Percentiles rank a stretch among this genome's conserved stretches.
Evolutionary conservation across 257 asterid genomes (phyloP).

Genomic region (Forsythia suspensa): DNA sequence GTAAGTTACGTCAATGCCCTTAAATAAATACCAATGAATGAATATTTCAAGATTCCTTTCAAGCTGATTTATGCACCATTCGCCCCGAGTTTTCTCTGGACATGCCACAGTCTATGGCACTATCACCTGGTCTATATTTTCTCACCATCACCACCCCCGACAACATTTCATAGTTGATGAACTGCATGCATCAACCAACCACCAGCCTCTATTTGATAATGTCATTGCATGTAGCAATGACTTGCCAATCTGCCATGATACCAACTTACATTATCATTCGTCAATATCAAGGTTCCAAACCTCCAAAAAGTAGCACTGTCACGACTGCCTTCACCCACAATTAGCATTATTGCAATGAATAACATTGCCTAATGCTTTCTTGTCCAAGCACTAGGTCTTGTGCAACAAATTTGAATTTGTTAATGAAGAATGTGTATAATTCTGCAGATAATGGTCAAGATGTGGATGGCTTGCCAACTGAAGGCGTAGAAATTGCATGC

Average conservation of each 20-base stretch:
- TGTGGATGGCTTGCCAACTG: conserved; percentile 91
- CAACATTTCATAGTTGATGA: not conserved
- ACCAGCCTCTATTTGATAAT: not conserved
- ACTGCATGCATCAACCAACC: not conserved
- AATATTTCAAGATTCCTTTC: not conserved
- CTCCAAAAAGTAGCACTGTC: not conserved
- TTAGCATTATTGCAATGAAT: not conserved
- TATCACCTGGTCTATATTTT: too few species aligned
- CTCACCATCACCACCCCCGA: not conserved
- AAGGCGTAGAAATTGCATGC: conserved; percentile 93
- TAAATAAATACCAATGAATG: too few species aligned
- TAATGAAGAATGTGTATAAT: conserved; percentile 23
- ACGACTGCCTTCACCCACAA: not conserved
- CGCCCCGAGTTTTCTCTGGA: not conserved
- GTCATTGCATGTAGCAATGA: not conserved
- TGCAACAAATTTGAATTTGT: conserved; percentile 6
- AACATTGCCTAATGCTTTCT: not conserved
- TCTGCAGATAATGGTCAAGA: conserved; percentile 79
- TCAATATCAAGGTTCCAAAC: not conserved
- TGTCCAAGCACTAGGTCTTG: conserved; percentile 8
- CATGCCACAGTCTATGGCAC: too few species aligned
- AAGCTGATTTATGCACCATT: not conserved
- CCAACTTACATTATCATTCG: not conserved
- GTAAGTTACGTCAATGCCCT: not conserved
- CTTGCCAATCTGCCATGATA: not conserved